These are phyloP conservation scores for Colletotrichum musicola DNA, from an alignment of 2,329 filamentous ascomycete species.

Conservation along the genomic window DNA sequence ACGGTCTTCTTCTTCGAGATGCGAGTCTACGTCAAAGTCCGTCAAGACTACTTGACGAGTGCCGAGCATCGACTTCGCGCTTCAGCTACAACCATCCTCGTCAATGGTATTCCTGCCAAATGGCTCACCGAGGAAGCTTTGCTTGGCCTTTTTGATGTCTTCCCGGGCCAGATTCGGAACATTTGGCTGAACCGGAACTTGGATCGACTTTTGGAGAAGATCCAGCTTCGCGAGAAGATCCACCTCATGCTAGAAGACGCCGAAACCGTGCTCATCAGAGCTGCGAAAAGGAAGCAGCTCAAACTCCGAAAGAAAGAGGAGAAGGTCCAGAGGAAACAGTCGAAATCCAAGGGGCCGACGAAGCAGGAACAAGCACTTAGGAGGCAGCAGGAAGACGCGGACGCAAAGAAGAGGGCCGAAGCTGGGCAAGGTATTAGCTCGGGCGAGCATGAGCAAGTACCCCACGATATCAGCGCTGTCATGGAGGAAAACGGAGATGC, in stretches of 20 bases:
- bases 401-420: slow-evolving; percentile 64
- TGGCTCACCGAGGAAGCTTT: slow-evolving; percentile 90
- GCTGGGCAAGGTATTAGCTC: slow-evolving; percentile 62
- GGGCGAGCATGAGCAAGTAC: slow-evolving; percentile 66
- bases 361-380: slow-evolving; percentile 64
- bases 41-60: slow-evolving; percentile 94
- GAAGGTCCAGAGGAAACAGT: slow-evolving; percentile 71
- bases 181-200: slow-evolving; percentile 97
- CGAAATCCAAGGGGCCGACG: slow-evolving; percentile 61
- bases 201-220: slow-evolving; percentile 85
- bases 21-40: slow-evolving; percentile 88
- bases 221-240: slow-evolving; percentile 78
- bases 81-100: slow-evolving; percentile 94
- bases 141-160: slow-evolving; percentile 90
- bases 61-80: slow-evolving; percentile 94
- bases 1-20: slow-evolving; percentile 89
- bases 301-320: slow-evolving; percentile 74
- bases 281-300: slow-evolving; percentile 83
- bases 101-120: slow-evolving; percentile 89
- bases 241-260: slow-evolving; percentile 81
- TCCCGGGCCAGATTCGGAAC: slow-evolving; percentile 93
- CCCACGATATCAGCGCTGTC: slow-evolving; percentile 62
- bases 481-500: slow-evolving; percentile 54
- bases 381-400: slow-evolving; percentile 61
- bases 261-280: slow-evolving; percentile 85